Evolutionary conservation across 108 stramenopile genomes (phyloP), one percentile per base, ranked within the genome.

Genomic region (Nitzschia palea): DNA sequence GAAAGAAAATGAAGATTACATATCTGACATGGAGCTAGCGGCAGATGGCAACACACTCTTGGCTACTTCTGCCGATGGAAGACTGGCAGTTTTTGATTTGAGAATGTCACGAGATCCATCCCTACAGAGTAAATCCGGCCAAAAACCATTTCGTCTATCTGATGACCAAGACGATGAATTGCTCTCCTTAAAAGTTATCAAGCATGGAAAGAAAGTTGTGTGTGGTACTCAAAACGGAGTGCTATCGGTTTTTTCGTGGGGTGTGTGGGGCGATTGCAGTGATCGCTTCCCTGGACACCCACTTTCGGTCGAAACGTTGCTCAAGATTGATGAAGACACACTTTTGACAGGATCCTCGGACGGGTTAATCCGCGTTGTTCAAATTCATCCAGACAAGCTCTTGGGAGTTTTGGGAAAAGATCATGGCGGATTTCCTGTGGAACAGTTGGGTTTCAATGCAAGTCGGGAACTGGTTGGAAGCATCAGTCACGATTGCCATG

Each of bases 111-210:
- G 44, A n/a, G 60, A 72, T 52, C 73, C 65, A n/a, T 51, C 36
- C 32, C 71, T 32, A 8, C 17, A 43, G 60, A 71, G 31, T 48
- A 67, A 25, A 61, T 29, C 45, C 1, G 44, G 56, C 4, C 35
- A 76, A 63, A 44, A 67, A 56, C 64, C 69, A 18, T 54, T 55
- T 44, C 78, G 75, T 44, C 74, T 47, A 31, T 96, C 96, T 0
- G 96, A 96, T 56, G 86, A 95, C 63, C 96, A 97, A 67, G 98
- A 98, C 52, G 96, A 97, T 55, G 98, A 99, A 76, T 67, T 99
- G 22, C 81, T 97, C 6, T 89, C 85, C 29, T 33, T 97, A 0
- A 45, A 59, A 8, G 66, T 96, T 10, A 72, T 99, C 36, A 97
- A 97, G 70, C 50, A 88, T 59, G 93, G 93, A 6, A 71, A 68